These are phyloP conservation scores for Asterionellopsis glacialis DNA, from an alignment of 108 stramenopile species.

Conservation along the genomic window DNA sequence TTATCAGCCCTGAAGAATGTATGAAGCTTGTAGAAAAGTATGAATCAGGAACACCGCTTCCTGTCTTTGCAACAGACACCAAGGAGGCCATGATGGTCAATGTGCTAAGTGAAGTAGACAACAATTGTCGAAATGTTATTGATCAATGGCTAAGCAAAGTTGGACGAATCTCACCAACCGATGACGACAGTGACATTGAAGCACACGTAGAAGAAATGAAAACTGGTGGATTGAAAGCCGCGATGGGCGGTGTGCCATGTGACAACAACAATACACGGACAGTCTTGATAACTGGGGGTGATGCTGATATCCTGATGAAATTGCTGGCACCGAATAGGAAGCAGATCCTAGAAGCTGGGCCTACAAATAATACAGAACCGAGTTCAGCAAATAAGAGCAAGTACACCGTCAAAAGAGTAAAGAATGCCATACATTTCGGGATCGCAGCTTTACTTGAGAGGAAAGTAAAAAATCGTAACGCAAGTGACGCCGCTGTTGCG, in stretches of 20 bases:
- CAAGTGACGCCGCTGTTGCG: neutral
- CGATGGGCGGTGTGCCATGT: neutral
- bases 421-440: slow-evolving; percentile 54
- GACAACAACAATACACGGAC: slow-evolving; percentile 8
- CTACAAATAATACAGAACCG: too few relatives aligned
- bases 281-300: slow-evolving; percentile 58
- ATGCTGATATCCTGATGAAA: slow-evolving; percentile 38
- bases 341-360: slow-evolving; percentile 23
- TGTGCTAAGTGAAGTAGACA: slow-evolving; percentile 47
- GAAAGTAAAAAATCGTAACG: slow-evolving; percentile 10
- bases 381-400: neutral
- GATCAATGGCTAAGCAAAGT: slow-evolving; percentile 19
- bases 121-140: slow-evolving; percentile 38
- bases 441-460: slow-evolving; percentile 27
- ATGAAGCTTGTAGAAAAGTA: slow-evolving; percentile 22
- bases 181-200: slow-evolving; percentile 4
- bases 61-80: slow-evolving; percentile 29
- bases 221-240: slow-evolving; percentile 6
- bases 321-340: slow-evolving; percentile 25
- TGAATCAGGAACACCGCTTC: slow-evolving; percentile 29
- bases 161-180: neutral
- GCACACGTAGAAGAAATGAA: slow-evolving; percentile 8
- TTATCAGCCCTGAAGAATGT: slow-evolving; percentile 18
- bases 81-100: slow-evolving; percentile 51
- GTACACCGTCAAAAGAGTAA: slow-evolving; percentile 13